These are phyloP conservation scores for Pleurotus tuber-regium DNA, from an alignment of 768 basidiomycete genomes.

Conservation along the genomic window DNA sequence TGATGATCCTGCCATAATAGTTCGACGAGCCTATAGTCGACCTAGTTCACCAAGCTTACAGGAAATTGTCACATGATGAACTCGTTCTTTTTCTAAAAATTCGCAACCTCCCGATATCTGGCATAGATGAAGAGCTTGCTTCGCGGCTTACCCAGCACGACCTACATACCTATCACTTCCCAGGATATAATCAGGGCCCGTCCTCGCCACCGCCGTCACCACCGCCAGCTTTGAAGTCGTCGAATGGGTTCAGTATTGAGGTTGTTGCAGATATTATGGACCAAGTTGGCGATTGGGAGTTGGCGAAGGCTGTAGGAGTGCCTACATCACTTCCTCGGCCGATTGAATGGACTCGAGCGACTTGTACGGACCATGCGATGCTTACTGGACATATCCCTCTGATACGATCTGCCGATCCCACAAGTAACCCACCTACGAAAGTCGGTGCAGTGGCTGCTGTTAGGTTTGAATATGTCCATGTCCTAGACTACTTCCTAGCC, in stretches of 20 bases:
- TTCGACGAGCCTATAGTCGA: slow-evolving; percentile 34
- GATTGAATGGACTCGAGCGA: slow-evolving; percentile 69
- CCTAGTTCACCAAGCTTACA: slow-evolving; percentile 67
- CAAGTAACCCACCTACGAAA: slow-evolving; percentile 58
- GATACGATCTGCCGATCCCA: slow-evolving; percentile 60
- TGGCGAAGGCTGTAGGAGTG: slow-evolving; percentile 72
- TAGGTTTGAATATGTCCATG: slow-evolving; percentile 72
- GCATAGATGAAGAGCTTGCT: slow-evolving; percentile 62
- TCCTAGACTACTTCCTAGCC: slow-evolving; percentile 72
- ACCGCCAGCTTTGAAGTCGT: slow-evolving; percentile 25
- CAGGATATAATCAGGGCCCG: slow-evolving; percentile 27
- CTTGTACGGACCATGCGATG: slow-evolving; percentile 68
- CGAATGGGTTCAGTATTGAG: slow-evolving; percentile 71
- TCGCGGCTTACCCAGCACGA: slow-evolving; percentile 74
- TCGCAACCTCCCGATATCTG: slow-evolving; percentile 64
- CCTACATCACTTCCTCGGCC: slow-evolving; percentile 68
- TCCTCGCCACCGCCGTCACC: slow-evolving; percentile 28
- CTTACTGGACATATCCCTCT: slow-evolving; percentile 58
- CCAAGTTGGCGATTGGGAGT: slow-evolving; percentile 81
- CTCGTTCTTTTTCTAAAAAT: slow-evolving; percentile 74
- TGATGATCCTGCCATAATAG: slow-evolving; percentile 17
- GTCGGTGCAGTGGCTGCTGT: slow-evolving; percentile 66
- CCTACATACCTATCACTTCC: slow-evolving; percentile 68
- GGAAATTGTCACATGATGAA: slow-evolving; percentile 62
- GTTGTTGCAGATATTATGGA: slow-evolving; percentile 77